Evolutionary conservation across 306 rosid species (phyloP), one percentile per base, ranked within the genome.

Genomic region (Vigna trinervia): DNA sequence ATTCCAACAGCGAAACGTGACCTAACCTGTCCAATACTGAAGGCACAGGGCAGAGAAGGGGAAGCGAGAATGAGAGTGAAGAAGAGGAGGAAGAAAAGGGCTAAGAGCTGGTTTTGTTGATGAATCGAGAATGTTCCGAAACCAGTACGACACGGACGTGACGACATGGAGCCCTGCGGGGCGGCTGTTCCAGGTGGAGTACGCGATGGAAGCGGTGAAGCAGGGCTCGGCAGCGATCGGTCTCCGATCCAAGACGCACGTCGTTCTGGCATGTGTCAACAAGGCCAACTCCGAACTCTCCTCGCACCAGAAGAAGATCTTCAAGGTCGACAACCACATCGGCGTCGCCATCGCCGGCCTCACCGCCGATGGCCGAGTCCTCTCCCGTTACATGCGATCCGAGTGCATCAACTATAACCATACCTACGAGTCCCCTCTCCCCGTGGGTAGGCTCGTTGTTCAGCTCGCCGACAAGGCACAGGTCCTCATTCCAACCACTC

Each of bases 211-310:
- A 85, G 97, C 97, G 0, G 97, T 95, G 74, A 95, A 95, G 75
- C 99, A 95, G 52, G 97, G 97, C 17, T 95, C 99, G n/a, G 97
- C 97, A 22, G 99, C 99, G 23, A 95, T 95, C 2, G 99, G 97
- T 0, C 93, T 95, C 87, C 94, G 97, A 92, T 95, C 99, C 20
- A 92, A 91, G 73, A 83, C 91, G n/a, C 97, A 95, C 73, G 97
- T 92, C 23, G 97, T 95, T 9, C 71, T 95, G 34, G 97, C 99
- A 0, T 90, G 97, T 41, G 97, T 95, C 6, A 95, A 95, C 88
- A 95, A 95, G 87, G 80, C 97, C 5, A 92, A 95, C 67, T 90
- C 97, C 7, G 97, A 95, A 82, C 94, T 95, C 3, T 92, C 99
- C 2, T 92, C 97, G 10, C 96, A 95, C 82, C 97, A 95, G 96